A percentile compares a stretch with the other conserved stretches of the same genome.
These are phyloP conservation scores for Auriscalpium orientale DNA, from an alignment of 768 basidiomycete species.

Conservation along the genomic window DNA sequence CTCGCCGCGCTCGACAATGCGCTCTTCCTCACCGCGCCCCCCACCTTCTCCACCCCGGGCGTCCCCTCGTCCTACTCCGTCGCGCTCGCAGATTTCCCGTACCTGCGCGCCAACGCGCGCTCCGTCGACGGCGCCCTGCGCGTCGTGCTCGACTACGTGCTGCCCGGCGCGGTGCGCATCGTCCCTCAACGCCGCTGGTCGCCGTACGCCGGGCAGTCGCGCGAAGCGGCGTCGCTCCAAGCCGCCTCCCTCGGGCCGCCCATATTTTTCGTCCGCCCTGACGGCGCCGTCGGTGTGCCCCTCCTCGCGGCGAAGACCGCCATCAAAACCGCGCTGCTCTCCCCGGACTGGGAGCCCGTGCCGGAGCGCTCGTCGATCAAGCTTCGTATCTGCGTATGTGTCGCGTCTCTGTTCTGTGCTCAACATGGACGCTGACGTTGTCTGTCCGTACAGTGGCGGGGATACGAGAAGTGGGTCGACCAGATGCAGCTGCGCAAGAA, in stretches of 20 bases:
- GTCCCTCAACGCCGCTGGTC: background rate
- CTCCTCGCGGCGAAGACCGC: background rate
- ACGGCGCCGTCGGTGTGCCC: background rate
- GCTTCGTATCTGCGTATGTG: background rate
- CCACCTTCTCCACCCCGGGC: background rate
- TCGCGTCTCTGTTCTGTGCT: background rate
- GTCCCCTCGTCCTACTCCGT: background rate
- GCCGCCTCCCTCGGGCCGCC: background rate
- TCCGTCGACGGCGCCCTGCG: background rate
- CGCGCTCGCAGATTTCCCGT: background rate
- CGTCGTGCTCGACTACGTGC: background rate
- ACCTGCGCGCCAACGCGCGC: background rate
- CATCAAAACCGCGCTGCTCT: background rate
- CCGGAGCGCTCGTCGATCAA: background rate
- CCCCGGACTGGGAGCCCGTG: background rate
- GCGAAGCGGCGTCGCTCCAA: background rate
- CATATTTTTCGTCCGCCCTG: background rate
- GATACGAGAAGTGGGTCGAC: background rate
- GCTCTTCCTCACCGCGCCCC: background rate
- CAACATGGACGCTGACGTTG: background rate
- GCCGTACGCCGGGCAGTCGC: background rate
- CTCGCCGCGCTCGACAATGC: background rate
- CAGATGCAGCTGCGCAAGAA: background rate
- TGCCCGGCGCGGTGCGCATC: background rate
- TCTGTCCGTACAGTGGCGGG: background rate